Evolutionary conservation across 2,329 filamentous ascomycete genomes (phyloP).

Genomic region (Claviceps africana): DNA sequence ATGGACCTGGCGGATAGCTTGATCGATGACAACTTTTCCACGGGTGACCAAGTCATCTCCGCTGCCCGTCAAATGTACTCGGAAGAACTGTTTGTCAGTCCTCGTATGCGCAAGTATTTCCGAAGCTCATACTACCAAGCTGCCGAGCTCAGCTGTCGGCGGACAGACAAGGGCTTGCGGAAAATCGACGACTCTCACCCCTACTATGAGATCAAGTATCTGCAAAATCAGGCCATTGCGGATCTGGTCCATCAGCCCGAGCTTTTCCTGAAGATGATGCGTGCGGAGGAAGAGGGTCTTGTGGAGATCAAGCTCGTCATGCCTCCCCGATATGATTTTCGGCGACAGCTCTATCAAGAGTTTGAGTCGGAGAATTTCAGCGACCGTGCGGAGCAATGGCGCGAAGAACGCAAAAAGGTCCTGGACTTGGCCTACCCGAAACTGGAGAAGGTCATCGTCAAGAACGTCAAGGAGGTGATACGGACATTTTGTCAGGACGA

Average conservation of each 20-base stretch:
- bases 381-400: slow-evolving; percentile 90
- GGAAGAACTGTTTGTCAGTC: slow-evolving; percentile 79
- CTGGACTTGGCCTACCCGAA: slow-evolving; percentile 70
- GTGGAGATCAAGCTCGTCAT: slow-evolving; percentile 73
- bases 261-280: slow-evolving; percentile 91
- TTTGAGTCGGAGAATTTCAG: slow-evolving; percentile 94
- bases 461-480: slow-evolving; percentile 87
- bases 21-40: slow-evolving; percentile 58
- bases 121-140: slow-evolving; percentile 70
- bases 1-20: slow-evolving; percentile 77
- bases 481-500: slow-evolving; percentile 89
- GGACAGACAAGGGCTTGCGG: slow-evolving; percentile 86
- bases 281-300: slow-evolving; percentile 85
- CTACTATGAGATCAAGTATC: slow-evolving; percentile 96
- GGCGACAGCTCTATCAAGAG: slow-evolving; percentile 60
- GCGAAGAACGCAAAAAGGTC: slow-evolving; percentile 71
- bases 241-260: slow-evolving; percentile 76
- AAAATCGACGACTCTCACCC: slow-evolving; percentile 91
- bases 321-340: slow-evolving; percentile 62
- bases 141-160: slow-evolving; percentile 71
- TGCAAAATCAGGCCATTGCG: slow-evolving; percentile 73
- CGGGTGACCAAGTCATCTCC: slow-evolving; percentile 58
- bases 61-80: slow-evolving; percentile 79
- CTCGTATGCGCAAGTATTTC: slow-evolving; percentile 78
- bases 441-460: slow-evolving; percentile 70